A percentile compares a stretch with the other conserved stretches of the same genome.
phyloP scores from a whole-genome alignment of 306 rosid species.

The Vachellia collinsii region DNA sequence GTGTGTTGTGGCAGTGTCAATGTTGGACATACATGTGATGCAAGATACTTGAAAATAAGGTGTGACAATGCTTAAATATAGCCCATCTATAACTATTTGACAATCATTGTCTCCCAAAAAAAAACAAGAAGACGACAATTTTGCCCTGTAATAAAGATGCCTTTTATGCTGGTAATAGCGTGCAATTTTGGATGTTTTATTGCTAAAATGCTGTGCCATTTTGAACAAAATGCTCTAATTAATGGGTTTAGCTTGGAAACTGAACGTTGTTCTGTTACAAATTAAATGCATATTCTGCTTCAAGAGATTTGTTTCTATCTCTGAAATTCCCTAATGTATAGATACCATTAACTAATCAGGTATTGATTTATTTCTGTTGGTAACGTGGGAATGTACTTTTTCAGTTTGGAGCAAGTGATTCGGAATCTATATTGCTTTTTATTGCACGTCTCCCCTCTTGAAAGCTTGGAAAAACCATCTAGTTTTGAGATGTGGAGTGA shows the following conservation, averaged over 20 bases:
- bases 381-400: slow-evolving; percentile 24
- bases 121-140: too few relatives aligned
- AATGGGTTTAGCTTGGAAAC: slow-evolving; percentile 23
- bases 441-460: slow-evolving; percentile 57
- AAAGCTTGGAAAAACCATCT: slow-evolving; percentile 52
- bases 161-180: neutral
- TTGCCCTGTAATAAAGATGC: too few relatives aligned
- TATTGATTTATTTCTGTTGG: slow-evolving; percentile 17
- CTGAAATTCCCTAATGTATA: slow-evolving; percentile 10
- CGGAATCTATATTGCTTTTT: slow-evolving; percentile 59
- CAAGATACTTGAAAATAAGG: neutral
- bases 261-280: slow-evolving; percentile 7
- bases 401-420: slow-evolving; percentile 62
- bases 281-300: neutral
- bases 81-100: slow-evolving; percentile 3
- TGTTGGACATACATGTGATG: neutral
- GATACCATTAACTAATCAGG: slow-evolving; percentile 2
- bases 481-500: slow-evolving; percentile 72
- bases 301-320: neutral
- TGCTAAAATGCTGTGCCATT: slow-evolving; percentile 7
- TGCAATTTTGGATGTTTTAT: slow-evolving; percentile 9
- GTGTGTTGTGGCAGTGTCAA: neutral
- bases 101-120: neutral
- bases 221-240: slow-evolving; percentile 11
- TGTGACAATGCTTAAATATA: neutral